These are phyloP conservation scores for Clitoria ternatea DNA, from an alignment of 306 rosid species.

Conservation along the genomic window DNA sequence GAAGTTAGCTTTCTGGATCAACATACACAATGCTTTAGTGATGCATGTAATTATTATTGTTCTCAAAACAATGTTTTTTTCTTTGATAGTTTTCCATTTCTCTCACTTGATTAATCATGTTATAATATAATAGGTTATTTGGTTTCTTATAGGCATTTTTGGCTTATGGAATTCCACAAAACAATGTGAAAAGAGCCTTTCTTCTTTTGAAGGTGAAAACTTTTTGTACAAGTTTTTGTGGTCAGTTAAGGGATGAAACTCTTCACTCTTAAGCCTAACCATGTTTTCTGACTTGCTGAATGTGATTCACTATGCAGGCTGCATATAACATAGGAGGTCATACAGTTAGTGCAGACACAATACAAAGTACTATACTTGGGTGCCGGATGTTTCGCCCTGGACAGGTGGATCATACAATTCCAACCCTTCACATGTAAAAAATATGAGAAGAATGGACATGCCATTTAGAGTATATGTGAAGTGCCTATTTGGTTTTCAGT, in stretches of 20 bases:
- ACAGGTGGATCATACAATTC: constrained; percentile 50
- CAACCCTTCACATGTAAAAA: neutral
- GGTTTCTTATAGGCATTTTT: constrained; percentile 70
- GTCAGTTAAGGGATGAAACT: neutral
- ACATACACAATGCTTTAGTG: constrained; percentile 85
- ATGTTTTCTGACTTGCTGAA: constrained; percentile 7
- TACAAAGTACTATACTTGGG: constrained; percentile 74
- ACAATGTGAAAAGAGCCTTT: constrained; percentile 66
- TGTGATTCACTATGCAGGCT: constrained; percentile 51
- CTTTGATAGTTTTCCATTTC: neutral
- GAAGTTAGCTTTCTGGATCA: constrained; percentile 95
- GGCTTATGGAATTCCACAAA: constrained; percentile 92
- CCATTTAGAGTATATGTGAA: neutral
- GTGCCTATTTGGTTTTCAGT: neutral
- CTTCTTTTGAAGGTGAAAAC: constrained; percentile 77
- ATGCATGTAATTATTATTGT: constrained; percentile 67
- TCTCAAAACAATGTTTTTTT: neutral
- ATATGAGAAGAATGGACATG: neutral
- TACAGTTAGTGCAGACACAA: constrained; percentile 73
- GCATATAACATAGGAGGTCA: constrained; percentile 89
- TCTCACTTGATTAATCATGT: neutral
- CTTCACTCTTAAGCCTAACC: neutral
- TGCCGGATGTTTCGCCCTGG: constrained; percentile 88
- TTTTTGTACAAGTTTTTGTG: neutral
- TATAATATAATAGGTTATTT: neutral